Evolutionary conservation across 2,329 filamentous ascomycete species (phyloP).

Genomic region (Ceratocystis colombiana): DNA sequence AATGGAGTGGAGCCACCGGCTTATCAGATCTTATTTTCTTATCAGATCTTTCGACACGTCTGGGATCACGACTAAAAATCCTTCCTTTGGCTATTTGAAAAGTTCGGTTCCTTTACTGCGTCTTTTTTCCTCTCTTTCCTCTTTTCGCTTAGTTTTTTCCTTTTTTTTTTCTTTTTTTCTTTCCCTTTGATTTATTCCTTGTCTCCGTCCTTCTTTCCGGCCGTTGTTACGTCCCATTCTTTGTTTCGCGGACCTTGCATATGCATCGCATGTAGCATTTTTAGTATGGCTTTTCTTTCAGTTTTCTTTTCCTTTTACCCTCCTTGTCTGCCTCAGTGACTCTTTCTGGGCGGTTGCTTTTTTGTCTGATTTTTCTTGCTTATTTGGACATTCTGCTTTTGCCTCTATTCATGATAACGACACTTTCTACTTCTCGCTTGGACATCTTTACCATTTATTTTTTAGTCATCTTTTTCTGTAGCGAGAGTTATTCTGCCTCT

Average conservation of each 20-base stretch:
- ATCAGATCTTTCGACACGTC: conserved; percentile 1
- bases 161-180: neutral
- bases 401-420: conserved; percentile 9
- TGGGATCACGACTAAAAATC: neutral
- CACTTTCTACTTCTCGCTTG: conserved; percentile 16
- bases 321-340: neutral
- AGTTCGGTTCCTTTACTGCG: neutral
- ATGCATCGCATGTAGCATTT: conserved; percentile 17
- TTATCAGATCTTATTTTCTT: neutral
- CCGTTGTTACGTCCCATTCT: neutral
- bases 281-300: neutral
- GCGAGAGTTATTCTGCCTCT: neutral
- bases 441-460: conserved; percentile 19
- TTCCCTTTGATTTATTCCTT: conserved; percentile 5
- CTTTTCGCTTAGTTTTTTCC: conserved; percentile 1
- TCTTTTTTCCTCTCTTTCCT: conserved; percentile 8
- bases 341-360: neutral
- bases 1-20: no score
- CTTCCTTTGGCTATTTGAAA: neutral
- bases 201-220: neutral
- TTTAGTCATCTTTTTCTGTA: conserved; percentile 19
- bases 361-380: neutral
- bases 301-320: neutral
- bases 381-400: neutral
- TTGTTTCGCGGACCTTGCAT: conserved; percentile 4